phyloP scores from a whole-genome alignment of 2,329 filamentous ascomycete species.

The Ophiostoma triangulosporum region DNA sequence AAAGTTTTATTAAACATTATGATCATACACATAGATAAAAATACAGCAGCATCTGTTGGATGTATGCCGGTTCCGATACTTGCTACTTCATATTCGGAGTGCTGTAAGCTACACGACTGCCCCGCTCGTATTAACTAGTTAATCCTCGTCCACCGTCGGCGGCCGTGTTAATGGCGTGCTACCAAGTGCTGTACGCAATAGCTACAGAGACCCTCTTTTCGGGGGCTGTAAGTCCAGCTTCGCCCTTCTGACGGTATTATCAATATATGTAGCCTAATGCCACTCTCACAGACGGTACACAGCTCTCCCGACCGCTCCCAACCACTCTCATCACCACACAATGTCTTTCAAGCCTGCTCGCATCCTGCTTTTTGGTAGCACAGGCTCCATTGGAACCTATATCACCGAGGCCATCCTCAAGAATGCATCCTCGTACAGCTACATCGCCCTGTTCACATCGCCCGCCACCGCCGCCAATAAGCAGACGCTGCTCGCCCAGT shows the following conservation, averaged over 20 bases:
- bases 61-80: too few relatives aligned
- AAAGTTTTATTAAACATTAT: too few relatives aligned
- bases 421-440: conserved; percentile 19
- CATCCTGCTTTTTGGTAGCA: conserved; percentile 22
- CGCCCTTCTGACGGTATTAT: conserved; percentile 2
- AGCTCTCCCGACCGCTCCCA: neutral
- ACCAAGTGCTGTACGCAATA: neutral
- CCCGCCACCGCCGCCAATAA: conserved; percentile 36
- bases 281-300: neutral
- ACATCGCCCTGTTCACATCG: conserved; percentile 29
- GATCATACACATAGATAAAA: neutral
- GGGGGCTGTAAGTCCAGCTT: neutral
- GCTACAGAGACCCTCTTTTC: neutral
- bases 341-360: conserved; percentile 3
- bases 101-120: neutral
- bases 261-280: too few relatives aligned
- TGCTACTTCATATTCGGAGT: too few relatives aligned
- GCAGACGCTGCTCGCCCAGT: conserved; percentile 26
- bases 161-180: neutral
- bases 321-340: neutral
- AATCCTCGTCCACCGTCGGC: neutral
- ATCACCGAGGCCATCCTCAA: conserved; percentile 22
- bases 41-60: neutral
- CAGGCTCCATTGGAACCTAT: conserved; percentile 24
- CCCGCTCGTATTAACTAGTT: conserved; percentile 1